A percentile compares a stretch with the other conserved stretches of the same genome.
phyloP scores from a whole-genome alignment of 345 rosid genomes.

The Syzygium aromaticum region DNA sequence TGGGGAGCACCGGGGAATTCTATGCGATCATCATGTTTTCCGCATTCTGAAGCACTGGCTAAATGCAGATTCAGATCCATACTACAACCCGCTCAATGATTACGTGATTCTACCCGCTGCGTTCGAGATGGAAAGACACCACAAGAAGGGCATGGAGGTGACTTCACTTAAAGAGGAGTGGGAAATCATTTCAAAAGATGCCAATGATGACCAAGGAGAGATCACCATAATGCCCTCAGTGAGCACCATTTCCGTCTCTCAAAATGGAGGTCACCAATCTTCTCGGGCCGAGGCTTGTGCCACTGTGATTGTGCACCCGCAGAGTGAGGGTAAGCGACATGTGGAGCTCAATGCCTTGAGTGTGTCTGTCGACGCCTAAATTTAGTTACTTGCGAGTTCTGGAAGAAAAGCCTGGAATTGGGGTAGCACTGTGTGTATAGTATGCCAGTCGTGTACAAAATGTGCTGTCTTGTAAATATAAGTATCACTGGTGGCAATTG shows the following conservation, averaged over 20 bases:
- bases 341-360: conserved; percentile 68
- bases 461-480: background rate
- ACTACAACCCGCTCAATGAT: conserved; percentile 82
- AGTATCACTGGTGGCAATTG: background rate
- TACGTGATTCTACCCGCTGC: conserved; percentile 74
- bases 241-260: conserved; percentile 56
- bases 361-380: conserved; percentile 54
- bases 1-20: conserved; percentile 88
- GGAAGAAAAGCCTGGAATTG: background rate
- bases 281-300: conserved; percentile 52
- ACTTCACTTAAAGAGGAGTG: conserved; percentile 83
- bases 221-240: conserved; percentile 12
- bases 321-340: conserved; percentile 55
- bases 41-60: conserved; percentile 87
- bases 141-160: conserved; percentile 60
- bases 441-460: background rate
- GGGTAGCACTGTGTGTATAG: background rate
- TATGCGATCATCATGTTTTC: conserved; percentile 78
- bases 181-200: conserved; percentile 50
- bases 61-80: conserved; percentile 76
- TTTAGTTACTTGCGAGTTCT: background rate
- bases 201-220: background rate
- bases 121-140: conserved; percentile 51
- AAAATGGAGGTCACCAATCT: conserved; percentile 17
- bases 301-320: conserved; percentile 42